Evolutionary conservation across 2,329 filamentous ascomycete genomes (phyloP).

Genomic region (Pseudocercospora fijiensis): DNA sequence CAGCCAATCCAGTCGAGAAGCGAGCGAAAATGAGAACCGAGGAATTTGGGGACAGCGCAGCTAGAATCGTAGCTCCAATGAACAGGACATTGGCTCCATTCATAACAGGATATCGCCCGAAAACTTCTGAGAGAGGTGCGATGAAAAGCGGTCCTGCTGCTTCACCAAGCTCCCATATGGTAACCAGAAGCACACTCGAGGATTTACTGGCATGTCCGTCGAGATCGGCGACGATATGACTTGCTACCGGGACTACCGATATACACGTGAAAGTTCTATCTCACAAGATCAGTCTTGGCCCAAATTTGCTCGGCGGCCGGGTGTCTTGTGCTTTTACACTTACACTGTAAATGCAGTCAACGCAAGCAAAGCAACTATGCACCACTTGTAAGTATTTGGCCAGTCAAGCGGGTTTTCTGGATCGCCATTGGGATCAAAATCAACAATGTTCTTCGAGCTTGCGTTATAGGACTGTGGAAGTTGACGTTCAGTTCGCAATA

Average conservation of each 20-base stretch:
- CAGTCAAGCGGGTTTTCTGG: slow-evolving; percentile 56
- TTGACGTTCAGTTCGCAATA: slow-evolving; percentile 13
- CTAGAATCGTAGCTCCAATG: slow-evolving; percentile 45
- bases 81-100: slow-evolving; percentile 47
- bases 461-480: slow-evolving; percentile 12
- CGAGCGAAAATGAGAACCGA: slow-evolving; percentile 44
- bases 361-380: slow-evolving; percentile 54
- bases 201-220: slow-evolving; percentile 26
- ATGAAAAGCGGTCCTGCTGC: slow-evolving; percentile 48
- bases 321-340: not conserved
- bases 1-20: slow-evolving; percentile 47
- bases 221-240: slow-evolving; percentile 31
- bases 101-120: slow-evolving; percentile 43
- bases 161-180: slow-evolving; percentile 53
- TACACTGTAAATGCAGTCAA: slow-evolving; percentile 60
- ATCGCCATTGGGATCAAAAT: slow-evolving; percentile 49
- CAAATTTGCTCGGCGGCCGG: not conserved
- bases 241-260: slow-evolving; percentile 34
- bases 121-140: slow-evolving; percentile 48
- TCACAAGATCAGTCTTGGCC: slow-evolving; percentile 3
- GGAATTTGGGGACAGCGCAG: slow-evolving; percentile 42
- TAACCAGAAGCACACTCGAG: slow-evolving; percentile 44
- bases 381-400: slow-evolving; percentile 51
- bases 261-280: slow-evolving; percentile 37
- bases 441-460: slow-evolving; percentile 37